Conservation (phyloP, 139 green algal species). For the Tetratostichococcus sp. region DNA sequence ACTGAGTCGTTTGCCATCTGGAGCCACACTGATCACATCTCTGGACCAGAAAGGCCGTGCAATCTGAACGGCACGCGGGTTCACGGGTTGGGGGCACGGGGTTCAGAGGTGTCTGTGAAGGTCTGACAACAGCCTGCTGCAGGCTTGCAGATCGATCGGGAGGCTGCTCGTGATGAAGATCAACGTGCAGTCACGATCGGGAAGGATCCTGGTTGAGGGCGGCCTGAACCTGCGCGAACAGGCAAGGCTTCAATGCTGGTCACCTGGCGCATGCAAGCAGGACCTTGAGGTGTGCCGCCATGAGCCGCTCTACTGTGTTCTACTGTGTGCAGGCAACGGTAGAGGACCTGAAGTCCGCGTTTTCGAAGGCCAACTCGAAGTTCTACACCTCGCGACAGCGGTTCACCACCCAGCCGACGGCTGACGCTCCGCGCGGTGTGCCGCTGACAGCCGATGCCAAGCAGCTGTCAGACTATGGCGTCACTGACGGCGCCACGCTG, state of each 20-base stretch:
- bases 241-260: not conserved
- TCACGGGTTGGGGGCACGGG: too few species aligned
- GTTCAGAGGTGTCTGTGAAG: too few species aligned
- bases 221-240: not conserved
- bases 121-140: too few species aligned
- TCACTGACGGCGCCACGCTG: slow-evolving; percentile 52
- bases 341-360: slow-evolving; percentile 69
- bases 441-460: slow-evolving; percentile 51
- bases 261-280: too few species aligned
- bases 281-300: too few species aligned
- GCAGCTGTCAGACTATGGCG: slow-evolving; percentile 59
- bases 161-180: not conserved
- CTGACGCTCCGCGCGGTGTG: slow-evolving; percentile 51
- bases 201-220: not conserved
- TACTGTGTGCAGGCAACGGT: slow-evolving; percentile 83
- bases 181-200: not conserved
- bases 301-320: too few species aligned
- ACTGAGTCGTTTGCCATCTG: too few species aligned
- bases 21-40: too few species aligned
- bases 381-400: slow-evolving; percentile 71
- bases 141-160: too few species aligned
- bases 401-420: slow-evolving; percentile 60
- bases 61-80: too few species aligned
- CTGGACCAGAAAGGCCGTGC: too few species aligned
- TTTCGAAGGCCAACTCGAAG: slow-evolving; percentile 47